Evolutionary conservation across 2,329 filamentous ascomycete species (phyloP).

Genomic region (Diaporthe eres): DNA sequence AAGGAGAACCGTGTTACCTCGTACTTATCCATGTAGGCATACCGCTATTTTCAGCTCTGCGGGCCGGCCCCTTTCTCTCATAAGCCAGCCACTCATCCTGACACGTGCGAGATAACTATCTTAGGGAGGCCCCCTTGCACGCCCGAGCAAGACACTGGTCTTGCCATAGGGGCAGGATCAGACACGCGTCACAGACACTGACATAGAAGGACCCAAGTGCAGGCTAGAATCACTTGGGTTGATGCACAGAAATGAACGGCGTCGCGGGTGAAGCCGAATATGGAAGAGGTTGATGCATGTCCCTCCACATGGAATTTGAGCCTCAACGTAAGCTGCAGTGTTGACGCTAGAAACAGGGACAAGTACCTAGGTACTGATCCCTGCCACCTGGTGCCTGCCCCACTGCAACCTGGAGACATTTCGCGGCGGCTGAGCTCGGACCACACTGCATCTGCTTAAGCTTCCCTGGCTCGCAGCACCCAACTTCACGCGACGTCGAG

Average conservation of each 20-base stretch:
- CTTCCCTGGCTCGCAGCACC: not conserved
- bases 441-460: slow-evolving; percentile 21
- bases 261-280: not conserved
- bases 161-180: slow-evolving; percentile 24
- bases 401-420: not conserved
- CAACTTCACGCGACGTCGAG: slow-evolving; percentile 14
- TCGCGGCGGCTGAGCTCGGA: slow-evolving; percentile 29
- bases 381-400: not conserved
- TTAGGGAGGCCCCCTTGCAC: slow-evolving; percentile 27
- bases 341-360: slow-evolving; percentile 18
- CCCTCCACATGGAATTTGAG: slow-evolving; percentile 24
- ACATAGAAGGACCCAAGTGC: not conserved
- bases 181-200: not conserved
- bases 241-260: not conserved
- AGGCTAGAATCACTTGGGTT: not conserved
- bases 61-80: slow-evolving; percentile 3
- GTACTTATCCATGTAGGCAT: slow-evolving; percentile 14
- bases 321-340: slow-evolving; percentile 29
- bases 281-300: not conserved
- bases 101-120: slow-evolving; percentile 34
- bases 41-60: slow-evolving; percentile 23
- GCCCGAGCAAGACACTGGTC: slow-evolving; percentile 29
- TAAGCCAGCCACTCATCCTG: slow-evolving; percentile 39
- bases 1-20: not conserved
- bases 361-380: slow-evolving; percentile 8